Evolutionary conservation across 148 eudicot genomes (phyloP).

Genomic region (Chenopodium suecicum): DNA sequence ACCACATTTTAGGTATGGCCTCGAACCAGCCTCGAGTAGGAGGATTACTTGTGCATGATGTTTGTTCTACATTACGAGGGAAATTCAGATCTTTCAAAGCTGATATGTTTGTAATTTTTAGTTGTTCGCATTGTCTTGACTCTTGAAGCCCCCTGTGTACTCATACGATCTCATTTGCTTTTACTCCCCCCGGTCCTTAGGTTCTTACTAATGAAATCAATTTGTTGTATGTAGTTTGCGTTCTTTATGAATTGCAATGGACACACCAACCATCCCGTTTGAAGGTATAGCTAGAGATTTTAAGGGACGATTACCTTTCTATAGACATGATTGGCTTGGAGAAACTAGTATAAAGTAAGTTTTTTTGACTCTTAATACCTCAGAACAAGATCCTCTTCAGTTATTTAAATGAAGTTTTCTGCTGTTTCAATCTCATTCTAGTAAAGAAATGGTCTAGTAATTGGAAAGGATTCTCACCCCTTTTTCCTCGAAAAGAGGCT

Average conservation of each 20-base stretch:
- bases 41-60: not conserved
- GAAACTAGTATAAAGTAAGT: conserved; percentile 53
- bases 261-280: conserved; percentile 39
- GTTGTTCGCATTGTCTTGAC: not conserved
- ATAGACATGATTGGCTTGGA: conserved; percentile 49
- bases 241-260: conserved; percentile 30
- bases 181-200: too few species aligned
- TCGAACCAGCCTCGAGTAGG: not conserved
- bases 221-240: not conserved
- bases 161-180: too few species aligned
- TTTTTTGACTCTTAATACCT: not conserved
- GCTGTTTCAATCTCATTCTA: not conserved
- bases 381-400: not conserved
- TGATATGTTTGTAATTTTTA: not conserved
- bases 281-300: conserved; percentile 42
- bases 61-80: not conserved
- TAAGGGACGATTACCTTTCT: conserved; percentile 45
- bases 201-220: not conserved
- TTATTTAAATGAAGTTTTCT: not conserved
- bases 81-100: not conserved
- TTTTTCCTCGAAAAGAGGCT: not conserved
- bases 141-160: not conserved
- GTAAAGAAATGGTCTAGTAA: not conserved
- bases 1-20: not conserved
- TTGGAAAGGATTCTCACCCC: not conserved